phyloP scores from a whole-genome alignment of 352 stramenopile species.

The Peronospora farinosa region DNA sequence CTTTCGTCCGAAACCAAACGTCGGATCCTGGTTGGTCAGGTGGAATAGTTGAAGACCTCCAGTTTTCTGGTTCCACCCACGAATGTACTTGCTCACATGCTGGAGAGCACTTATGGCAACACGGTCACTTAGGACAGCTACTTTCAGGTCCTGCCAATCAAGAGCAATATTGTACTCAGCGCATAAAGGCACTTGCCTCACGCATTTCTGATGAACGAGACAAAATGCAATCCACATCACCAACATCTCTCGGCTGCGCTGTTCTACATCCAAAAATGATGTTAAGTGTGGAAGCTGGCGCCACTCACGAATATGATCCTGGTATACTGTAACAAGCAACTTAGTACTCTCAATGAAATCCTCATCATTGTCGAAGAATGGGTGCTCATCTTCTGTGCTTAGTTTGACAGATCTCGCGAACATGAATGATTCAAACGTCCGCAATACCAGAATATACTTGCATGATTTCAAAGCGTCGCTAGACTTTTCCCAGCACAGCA shows the following conservation, averaged over 20 bases:
- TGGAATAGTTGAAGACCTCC: conserved; percentile 28
- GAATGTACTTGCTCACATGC: conserved; percentile 35
- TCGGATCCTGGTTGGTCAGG: conserved; percentile 30
- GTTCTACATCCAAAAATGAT: conserved; percentile 25
- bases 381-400: not conserved
- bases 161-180: conserved; percentile 36
- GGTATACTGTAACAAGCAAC: conserved; percentile 14
- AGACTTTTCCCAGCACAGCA: conserved; percentile 6
- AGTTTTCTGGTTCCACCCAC: conserved; percentile 21
- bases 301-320: conserved; percentile 12
- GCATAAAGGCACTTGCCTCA: conserved; percentile 6
- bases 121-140: conserved; percentile 29
- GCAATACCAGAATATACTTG: conserved; percentile 15
- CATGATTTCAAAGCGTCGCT: not conserved
- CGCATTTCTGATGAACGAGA: conserved; percentile 30
- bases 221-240: conserved; percentile 42
- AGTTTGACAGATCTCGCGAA: conserved; percentile 3
- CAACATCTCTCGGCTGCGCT: conserved; percentile 35
- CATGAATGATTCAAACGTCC: conserved; percentile 27
- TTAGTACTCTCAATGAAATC: conserved; percentile 9
- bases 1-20: conserved; percentile 28
- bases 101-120: conserved; percentile 27
- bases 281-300: conserved; percentile 7
- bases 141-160: conserved; percentile 30
- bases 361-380: not conserved